Conservation (phyloP, 2,329 filamentous ascomycete species). For the Diaporthe batatas region DNA sequence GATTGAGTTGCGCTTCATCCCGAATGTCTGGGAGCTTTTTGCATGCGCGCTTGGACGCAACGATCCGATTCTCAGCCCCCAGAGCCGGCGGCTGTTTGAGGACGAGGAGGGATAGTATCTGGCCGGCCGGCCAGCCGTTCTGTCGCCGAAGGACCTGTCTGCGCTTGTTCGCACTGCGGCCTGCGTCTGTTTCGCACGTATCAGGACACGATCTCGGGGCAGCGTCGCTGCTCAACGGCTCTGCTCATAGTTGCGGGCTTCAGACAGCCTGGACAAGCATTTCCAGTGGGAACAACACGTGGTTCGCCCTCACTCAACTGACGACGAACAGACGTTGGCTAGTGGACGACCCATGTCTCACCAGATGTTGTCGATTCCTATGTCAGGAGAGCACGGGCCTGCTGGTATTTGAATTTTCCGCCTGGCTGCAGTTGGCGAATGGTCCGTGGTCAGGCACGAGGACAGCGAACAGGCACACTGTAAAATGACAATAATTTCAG, state of each 20-base stretch:
- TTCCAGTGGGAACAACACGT: neutral
- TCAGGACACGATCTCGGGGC: constrained; percentile 6
- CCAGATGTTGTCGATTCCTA: neutral
- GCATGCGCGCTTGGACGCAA: constrained; percentile 25
- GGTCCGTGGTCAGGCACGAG: constrained; percentile 30
- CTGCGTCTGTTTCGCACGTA: constrained; percentile 16
- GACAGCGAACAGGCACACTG: constrained; percentile 23
- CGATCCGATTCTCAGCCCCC: constrained; percentile 11
- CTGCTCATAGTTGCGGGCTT: neutral
- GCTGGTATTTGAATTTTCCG: neutral
- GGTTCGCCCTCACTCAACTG: constrained; percentile 6
- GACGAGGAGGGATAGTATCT: neutral
- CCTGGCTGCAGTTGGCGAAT: neutral
- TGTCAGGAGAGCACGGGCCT: constrained; percentile 5
- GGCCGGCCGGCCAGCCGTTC: neutral
- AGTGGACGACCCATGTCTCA: constrained; percentile 1
- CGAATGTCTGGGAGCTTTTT: constrained; percentile 15
- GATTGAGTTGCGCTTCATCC: constrained; percentile 33
- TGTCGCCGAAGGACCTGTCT: neutral
- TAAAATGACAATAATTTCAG: constrained; percentile 27
- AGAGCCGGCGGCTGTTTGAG: constrained; percentile 31
- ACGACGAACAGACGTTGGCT: constrained; percentile 23
- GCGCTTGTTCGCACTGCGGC: neutral
- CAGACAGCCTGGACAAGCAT: neutral
- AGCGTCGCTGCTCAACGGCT: neutral